These are phyloP conservation scores for Cryphonectria carpinicola DNA, from an alignment of 2,329 filamentous ascomycete species.

Conservation along the genomic window DNA sequence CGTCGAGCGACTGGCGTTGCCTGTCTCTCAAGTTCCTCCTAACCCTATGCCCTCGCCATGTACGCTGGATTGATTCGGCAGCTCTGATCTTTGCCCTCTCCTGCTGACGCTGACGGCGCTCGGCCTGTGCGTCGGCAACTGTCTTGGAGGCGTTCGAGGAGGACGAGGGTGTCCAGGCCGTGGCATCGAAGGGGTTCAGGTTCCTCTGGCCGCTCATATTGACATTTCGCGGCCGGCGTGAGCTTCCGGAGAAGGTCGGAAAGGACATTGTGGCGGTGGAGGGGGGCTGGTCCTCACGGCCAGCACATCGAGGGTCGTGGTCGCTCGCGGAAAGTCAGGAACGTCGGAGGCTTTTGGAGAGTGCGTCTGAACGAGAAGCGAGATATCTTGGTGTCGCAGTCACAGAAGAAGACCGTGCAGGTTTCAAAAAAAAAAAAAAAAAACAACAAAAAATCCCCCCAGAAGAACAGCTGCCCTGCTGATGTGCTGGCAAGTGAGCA, in stretches of 20 bases:
- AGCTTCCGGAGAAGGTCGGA: constrained; percentile 86
- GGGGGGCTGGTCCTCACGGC: neutral
- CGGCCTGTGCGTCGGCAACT: constrained; percentile 83
- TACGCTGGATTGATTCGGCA: constrained; percentile 72
- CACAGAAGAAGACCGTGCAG: neutral
- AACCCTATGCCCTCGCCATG: constrained; percentile 77
- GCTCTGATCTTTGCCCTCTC: constrained; percentile 80
- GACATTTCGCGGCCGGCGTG: constrained; percentile 84
- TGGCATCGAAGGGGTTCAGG: constrained; percentile 76
- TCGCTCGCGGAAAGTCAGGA: neutral
- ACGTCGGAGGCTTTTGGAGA: neutral
- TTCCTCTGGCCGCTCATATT: constrained; percentile 83
- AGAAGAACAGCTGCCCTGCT: neutral
- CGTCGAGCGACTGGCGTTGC: constrained; percentile 67
- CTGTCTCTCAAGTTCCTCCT: constrained; percentile 61
- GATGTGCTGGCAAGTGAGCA: neutral
- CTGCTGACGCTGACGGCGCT: constrained; percentile 77
- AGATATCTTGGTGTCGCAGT: neutral
- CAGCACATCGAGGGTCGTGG: constrained; percentile 13
- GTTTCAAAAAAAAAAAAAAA: neutral
- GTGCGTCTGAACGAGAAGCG: neutral
- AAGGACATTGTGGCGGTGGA: constrained; percentile 65
- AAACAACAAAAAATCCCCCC: neutral
- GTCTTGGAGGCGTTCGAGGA: constrained; percentile 73
- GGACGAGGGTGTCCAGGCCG: constrained; percentile 58